Conservation (phyloP, 495 filamentous ascomycete genomes). For the Xylaria sp. region DNA sequence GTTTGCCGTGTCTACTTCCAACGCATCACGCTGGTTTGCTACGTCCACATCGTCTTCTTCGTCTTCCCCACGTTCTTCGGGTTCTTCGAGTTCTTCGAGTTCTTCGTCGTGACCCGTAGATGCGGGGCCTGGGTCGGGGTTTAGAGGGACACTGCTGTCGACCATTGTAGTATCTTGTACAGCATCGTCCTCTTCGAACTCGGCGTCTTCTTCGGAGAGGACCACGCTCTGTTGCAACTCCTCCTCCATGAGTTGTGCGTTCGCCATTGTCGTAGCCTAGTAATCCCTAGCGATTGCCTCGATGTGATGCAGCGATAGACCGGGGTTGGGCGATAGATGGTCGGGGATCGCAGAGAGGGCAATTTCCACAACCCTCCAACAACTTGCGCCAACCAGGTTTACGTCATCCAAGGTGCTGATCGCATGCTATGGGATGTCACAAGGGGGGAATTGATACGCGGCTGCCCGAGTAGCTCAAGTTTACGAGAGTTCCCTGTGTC, state of each 20-base stretch:
- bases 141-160: background rate
- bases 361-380: slow-evolving; percentile 31
- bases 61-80: slow-evolving; percentile 60
- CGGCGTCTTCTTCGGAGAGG: slow-evolving; percentile 51
- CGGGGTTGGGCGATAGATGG: slow-evolving; percentile 1
- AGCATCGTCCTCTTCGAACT: slow-evolving; percentile 39
- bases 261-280: slow-evolving; percentile 46
- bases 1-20: slow-evolving; percentile 29
- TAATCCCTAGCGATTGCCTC: background rate
- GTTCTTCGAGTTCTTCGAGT: slow-evolving; percentile 55
- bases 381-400: slow-evolving; percentile 31
- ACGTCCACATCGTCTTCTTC: slow-evolving; percentile 50
- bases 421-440: slow-evolving; percentile 29
- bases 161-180: slow-evolving; percentile 4
- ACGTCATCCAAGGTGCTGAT: slow-evolving; percentile 35
- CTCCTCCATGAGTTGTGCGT: slow-evolving; percentile 58
- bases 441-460: background rate
- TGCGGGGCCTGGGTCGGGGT: background rate
- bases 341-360: slow-evolving; percentile 1
- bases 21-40: slow-evolving; percentile 34
- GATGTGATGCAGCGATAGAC: background rate
- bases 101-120: slow-evolving; percentile 37
- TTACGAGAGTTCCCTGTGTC: background rate
- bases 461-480: background rate
- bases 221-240: slow-evolving; percentile 57